phyloP scores from a whole-genome alignment of 768 basidiomycete species.

The Rhodotorula paludigena region DNA sequence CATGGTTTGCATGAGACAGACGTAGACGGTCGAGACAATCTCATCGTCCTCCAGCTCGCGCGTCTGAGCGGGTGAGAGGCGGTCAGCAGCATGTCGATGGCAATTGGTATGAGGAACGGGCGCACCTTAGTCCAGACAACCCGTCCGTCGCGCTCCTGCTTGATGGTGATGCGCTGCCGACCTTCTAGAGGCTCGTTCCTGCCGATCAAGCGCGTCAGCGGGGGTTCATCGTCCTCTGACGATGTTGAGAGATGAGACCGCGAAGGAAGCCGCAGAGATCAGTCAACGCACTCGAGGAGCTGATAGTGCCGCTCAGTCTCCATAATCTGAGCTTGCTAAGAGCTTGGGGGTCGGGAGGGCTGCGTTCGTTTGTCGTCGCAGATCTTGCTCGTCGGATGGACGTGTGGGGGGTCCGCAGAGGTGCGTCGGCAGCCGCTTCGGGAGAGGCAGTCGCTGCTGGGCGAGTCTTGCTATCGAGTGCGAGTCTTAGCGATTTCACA shows the following conservation, averaged over 20 bases:
- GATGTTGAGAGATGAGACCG: neutral
- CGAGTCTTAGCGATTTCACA: no score
- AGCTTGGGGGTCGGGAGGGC: no score
- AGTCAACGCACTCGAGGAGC: neutral
- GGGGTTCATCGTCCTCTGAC: neutral
- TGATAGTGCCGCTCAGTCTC: neutral
- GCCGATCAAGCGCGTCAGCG: neutral
- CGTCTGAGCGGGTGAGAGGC: conserved; percentile 3
- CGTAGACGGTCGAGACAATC: conserved; percentile 25
- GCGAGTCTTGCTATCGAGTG: no score
- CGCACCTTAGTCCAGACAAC: conserved; percentile 22
- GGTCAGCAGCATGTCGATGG: neutral
- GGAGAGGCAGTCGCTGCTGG: no score
- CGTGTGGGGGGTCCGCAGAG: no score
- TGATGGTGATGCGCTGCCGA: neutral
- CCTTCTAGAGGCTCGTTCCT: conserved; percentile 1
- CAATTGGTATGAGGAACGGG: neutral
- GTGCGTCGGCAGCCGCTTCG: no score
- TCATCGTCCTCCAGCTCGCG: conserved; percentile 17
- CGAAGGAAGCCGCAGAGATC: no score
- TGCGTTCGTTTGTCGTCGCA: no score
- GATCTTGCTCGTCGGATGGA: no score
- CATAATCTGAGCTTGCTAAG: neutral
- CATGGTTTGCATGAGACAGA: neutral
- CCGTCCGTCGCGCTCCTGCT: neutral